A percentile compares a stretch with the other conserved stretches of the same genome.
These are phyloP conservation scores for Boletus vinaceobasis DNA, from an alignment of 768 basidiomycete genomes.

Conservation along the genomic window DNA sequence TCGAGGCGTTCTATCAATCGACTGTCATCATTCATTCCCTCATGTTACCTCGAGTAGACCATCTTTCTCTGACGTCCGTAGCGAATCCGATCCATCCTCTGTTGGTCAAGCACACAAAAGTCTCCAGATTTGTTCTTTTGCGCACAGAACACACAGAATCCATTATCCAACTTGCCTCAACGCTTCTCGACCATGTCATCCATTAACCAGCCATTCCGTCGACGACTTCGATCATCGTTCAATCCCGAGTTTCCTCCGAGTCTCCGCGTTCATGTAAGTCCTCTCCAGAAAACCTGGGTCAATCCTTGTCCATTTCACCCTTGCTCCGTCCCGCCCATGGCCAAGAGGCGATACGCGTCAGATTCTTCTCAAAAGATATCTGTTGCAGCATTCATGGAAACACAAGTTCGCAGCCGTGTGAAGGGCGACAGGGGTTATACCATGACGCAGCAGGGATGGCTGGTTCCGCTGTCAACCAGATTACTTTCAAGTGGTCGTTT, in stretches of 20 bases:
- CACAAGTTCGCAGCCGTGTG: slow-evolving; percentile 59
- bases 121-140: slow-evolving; percentile 36
- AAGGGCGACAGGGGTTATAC: slow-evolving; percentile 61
- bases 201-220: slow-evolving; percentile 20
- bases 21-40: slow-evolving; percentile 25
- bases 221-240: slow-evolving; percentile 48
- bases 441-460: slow-evolving; percentile 56
- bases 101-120: slow-evolving; percentile 26
- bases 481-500: slow-evolving; percentile 86
- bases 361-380: slow-evolving; percentile 73
- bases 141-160: slow-evolving; percentile 38
- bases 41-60: slow-evolving; percentile 5
- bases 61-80: slow-evolving; percentile 12
- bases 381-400: slow-evolving; percentile 79
- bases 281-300: too few species aligned
- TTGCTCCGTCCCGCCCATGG: slow-evolving; percentile 41
- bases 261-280: slow-evolving; percentile 57
- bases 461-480: slow-evolving; percentile 62
- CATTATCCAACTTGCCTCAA: slow-evolving; percentile 8
- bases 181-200: slow-evolving; percentile 36
- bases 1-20: too few species aligned
- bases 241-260: slow-evolving; percentile 73
- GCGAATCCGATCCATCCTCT: slow-evolving; percentile 9
- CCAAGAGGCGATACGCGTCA: slow-evolving; percentile 57
- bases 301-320: slow-evolving; percentile 21